Conservation (phyloP, 345 rosid genomes). For the Lepidium sativum region DNA sequence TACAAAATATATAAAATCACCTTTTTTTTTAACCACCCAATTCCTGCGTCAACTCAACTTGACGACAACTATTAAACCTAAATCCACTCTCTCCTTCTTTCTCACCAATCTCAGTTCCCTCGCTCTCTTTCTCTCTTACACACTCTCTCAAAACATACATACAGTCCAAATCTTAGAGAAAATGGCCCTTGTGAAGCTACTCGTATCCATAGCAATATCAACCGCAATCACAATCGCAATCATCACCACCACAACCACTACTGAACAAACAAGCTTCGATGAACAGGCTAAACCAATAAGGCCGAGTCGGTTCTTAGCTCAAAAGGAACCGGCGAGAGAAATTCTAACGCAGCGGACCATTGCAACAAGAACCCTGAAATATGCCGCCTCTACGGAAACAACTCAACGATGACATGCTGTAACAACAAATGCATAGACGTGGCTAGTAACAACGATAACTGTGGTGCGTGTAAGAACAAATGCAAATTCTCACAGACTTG, state of each 20-base stretch:
- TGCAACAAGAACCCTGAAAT: constrained; percentile 40
- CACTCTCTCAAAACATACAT: not conserved
- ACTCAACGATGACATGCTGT: constrained; percentile 44
- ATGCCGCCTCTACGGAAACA: constrained; percentile 36
- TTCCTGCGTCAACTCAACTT: not conserved
- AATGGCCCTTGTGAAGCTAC: not conserved
- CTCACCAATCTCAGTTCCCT: not conserved
- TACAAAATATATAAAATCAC: not conserved
- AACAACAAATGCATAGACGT: constrained; percentile 65
- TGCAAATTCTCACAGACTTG: constrained; percentile 52
- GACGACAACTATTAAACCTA: not conserved
- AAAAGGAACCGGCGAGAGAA: constrained; percentile 15
- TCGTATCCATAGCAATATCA: not conserved
- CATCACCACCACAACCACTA: not conserved
- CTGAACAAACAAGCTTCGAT: not conserved
- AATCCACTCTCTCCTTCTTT: not conserved
- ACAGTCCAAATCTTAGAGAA: not conserved
- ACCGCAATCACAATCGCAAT: not conserved
- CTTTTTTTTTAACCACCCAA: not conserved
- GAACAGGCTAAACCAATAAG: constrained; percentile 1
- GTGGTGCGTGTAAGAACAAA: constrained; percentile 61
- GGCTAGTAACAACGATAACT: constrained; percentile 23
- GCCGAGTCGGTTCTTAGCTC: constrained; percentile 48
- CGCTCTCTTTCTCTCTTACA: not conserved
- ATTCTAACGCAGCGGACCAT: constrained; percentile 50